A percentile compares a stretch with the other conserved stretches of the same genome.
Evolutionary conservation across 2,329 filamentous ascomycete species (phyloP).

Genomic region (Furcasterigmium sp.): DNA sequence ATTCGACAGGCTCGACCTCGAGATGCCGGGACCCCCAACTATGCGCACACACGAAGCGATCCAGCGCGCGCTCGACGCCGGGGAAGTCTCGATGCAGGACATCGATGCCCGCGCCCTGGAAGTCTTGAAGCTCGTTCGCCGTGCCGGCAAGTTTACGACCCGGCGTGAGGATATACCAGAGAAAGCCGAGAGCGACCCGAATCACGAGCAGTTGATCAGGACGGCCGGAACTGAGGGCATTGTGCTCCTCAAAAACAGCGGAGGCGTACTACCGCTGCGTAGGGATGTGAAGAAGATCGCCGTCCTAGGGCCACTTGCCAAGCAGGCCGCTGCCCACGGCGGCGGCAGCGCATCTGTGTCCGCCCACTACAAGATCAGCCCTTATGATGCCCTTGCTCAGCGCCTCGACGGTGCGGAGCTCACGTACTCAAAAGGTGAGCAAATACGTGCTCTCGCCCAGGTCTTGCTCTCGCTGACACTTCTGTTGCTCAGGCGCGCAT

Average conservation of each 20-base stretch:
- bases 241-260: slow-evolving; percentile 71
- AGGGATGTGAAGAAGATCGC: slow-evolving; percentile 44
- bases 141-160: slow-evolving; percentile 43
- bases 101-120: slow-evolving; percentile 52
- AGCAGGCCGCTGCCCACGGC: slow-evolving; percentile 29
- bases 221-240: slow-evolving; percentile 63
- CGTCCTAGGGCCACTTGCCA: slow-evolving; percentile 17
- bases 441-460: slow-evolving; percentile 59
- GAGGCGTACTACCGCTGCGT: slow-evolving; percentile 54
- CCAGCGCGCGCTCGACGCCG: slow-evolving; percentile 4
- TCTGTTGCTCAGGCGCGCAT: background rate
- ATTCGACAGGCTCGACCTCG: slow-evolving; percentile 48
- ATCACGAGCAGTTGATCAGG: slow-evolving; percentile 56
- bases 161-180: background rate
- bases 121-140: slow-evolving; percentile 54
- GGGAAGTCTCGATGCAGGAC: background rate
- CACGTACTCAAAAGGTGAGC: slow-evolving; percentile 53
- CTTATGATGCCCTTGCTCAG: slow-evolving; percentile 62
- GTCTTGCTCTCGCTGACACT: slow-evolving; percentile 17
- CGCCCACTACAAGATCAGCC: slow-evolving; percentile 64
- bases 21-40: slow-evolving; percentile 58
- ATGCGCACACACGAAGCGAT: slow-evolving; percentile 24
- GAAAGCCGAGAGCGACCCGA: slow-evolving; percentile 32
- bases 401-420: slow-evolving; percentile 18
- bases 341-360: slow-evolving; percentile 58